Base-by-base conservation (phyloP, 345 rosid species). In the Camelina neglecta region DNA sequence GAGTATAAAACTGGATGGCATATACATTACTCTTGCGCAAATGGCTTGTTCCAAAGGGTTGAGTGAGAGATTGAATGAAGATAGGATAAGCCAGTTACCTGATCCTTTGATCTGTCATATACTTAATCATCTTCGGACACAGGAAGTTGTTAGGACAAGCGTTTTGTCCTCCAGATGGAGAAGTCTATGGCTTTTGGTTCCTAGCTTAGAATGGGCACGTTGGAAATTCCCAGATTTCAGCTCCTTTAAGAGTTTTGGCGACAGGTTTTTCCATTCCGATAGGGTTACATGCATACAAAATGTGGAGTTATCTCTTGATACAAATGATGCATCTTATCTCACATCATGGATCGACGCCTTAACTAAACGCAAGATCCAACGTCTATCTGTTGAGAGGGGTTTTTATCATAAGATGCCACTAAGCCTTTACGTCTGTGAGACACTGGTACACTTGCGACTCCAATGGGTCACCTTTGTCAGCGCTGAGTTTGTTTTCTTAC, bases 131-230 rank as follows among this genome's bases (percentile, higher is more conserved):
- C 67, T 59, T 24, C 26, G 36, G 1, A 11, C 42, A 7, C 16
- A 75, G 4, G 18, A 59, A 1, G 73, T 26, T 58, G 53, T 66
- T 2, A 58, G 26, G 1, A 75, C 72, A 18, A 65, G 49, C 16
- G 20, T 55, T n/a, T 65, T 74, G 3, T 65, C 72, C 10, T 33
- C 44, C 11, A 59, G 35, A 36, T 67, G 73, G 67, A 58, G 41
- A 29, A 13, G 1, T 8, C 53, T 67, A 0, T 75, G 79, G 73
- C 15, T 21, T 15, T 47, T 3, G 8, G 35, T 58, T 57, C 44
- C 59, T 58, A 5, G 12, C 8, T 48, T 24, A 24, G 26, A 24
- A 24, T 24, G 2, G 26, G 3, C 26, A 24, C 26, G 26, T 24
- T 75, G 21, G 67, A 49, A 2, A 10, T 9, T 58, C 67, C 3